phyloP scores from a whole-genome alignment of 495 filamentous ascomycete species.

The Penicillium coprophilum region DNA sequence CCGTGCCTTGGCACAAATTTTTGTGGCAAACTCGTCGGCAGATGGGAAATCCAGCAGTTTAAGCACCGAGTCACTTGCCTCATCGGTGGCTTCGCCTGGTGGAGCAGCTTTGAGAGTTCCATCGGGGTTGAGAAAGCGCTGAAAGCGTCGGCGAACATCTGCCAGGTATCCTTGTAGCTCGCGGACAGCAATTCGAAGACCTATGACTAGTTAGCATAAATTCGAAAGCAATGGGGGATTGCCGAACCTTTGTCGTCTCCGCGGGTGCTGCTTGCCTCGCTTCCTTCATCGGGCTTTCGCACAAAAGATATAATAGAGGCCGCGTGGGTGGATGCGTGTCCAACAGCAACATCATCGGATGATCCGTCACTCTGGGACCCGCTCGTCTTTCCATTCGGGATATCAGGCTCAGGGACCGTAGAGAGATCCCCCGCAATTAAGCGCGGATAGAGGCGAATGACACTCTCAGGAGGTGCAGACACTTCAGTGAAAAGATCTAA shows the following conservation, averaged over 20 bases:
- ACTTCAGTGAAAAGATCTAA: slow-evolving; percentile 89
- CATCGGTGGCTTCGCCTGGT: slow-evolving; percentile 51
- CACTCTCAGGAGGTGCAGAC: slow-evolving; percentile 82
- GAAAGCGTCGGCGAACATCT: slow-evolving; percentile 75
- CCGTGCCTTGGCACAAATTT: slow-evolving; percentile 70
- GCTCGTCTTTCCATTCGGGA: slow-evolving; percentile 45
- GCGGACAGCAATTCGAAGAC: slow-evolving; percentile 73
- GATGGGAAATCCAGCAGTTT: slow-evolving; percentile 46
- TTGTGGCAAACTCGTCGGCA: slow-evolving; percentile 61
- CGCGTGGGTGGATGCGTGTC: slow-evolving; percentile 29
- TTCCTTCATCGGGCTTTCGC: slow-evolving; percentile 40
- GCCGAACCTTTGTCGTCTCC: slow-evolving; percentile 28
- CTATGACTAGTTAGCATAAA: slow-evolving; percentile 49
- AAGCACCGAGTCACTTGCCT: slow-evolving; percentile 46
- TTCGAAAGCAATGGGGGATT: not conserved
- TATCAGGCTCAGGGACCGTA: slow-evolving; percentile 46
- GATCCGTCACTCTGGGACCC: slow-evolving; percentile 32
- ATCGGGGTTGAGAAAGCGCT: slow-evolving; percentile 74
- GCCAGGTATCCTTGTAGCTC: slow-evolving; percentile 84
- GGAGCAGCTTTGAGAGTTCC: slow-evolving; percentile 66
- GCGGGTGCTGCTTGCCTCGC: slow-evolving; percentile 49
- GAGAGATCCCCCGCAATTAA: slow-evolving; percentile 82
- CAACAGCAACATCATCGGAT: slow-evolving; percentile 21
- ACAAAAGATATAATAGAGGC: slow-evolving; percentile 63
- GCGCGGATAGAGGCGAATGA: slow-evolving; percentile 80